Evolutionary conservation across 805 yeast genomes (phyloP).

Genomic region (Blastobotrys muscicola): DNA sequence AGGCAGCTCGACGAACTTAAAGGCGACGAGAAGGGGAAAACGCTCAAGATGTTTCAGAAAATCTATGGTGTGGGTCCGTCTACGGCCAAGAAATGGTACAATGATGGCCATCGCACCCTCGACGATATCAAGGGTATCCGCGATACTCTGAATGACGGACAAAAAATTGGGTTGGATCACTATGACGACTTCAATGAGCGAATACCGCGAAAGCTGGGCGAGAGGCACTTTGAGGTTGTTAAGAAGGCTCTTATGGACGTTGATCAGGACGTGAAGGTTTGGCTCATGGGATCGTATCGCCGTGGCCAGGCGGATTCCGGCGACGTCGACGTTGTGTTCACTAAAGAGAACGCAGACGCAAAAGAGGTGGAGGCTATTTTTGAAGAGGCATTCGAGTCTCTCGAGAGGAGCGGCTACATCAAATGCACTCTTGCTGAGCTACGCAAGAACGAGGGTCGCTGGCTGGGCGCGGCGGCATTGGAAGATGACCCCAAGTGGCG

Average conservation of each 20-base stretch:
- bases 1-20: constrained; percentile 16
- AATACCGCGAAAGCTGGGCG: constrained; percentile 40
- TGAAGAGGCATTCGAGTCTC: constrained; percentile 16
- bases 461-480: constrained; percentile 28
- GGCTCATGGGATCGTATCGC: constrained; percentile 44
- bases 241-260: constrained; percentile 20
- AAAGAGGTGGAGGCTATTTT: constrained; percentile 18
- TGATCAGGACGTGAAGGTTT: constrained; percentile 30
- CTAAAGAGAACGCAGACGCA: constrained; percentile 26
- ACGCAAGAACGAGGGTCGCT: constrained; percentile 18
- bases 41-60: constrained; percentile 29
- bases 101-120: constrained; percentile 31
- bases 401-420: constrained; percentile 30
- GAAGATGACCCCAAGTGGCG: constrained; percentile 32
- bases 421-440: constrained; percentile 24
- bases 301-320: constrained; percentile 39
- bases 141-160: constrained; percentile 24
- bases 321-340: constrained; percentile 44
- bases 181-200: constrained; percentile 39
- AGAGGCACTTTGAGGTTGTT: constrained; percentile 32
- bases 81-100: constrained; percentile 34
- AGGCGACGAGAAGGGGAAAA: constrained; percentile 18
- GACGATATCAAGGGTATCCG: constrained; percentile 29
- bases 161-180: constrained; percentile 36
- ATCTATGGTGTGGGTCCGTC: constrained; percentile 43